Conservation (phyloP, 169 alveolate genomes). For the Cryptosporidium ryanae region DNA sequence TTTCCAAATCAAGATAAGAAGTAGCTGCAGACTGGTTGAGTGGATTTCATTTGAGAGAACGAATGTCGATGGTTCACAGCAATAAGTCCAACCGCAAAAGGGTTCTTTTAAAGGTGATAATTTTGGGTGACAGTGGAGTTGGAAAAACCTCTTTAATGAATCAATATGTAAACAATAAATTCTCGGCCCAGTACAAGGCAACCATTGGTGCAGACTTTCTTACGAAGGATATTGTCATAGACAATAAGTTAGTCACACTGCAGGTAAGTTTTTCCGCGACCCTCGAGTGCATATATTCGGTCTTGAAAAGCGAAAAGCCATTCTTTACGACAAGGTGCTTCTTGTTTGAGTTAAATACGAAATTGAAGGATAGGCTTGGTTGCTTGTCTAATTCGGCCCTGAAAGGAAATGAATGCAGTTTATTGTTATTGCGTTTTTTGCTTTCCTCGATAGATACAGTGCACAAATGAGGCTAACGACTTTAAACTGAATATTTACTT, state of each 20-base stretch:
- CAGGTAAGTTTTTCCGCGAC: constrained; percentile 84
- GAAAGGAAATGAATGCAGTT: no score
- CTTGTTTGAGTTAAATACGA: no score
- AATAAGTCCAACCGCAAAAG: constrained; percentile 83
- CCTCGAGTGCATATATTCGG: background rate
- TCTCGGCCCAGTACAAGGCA: constrained; percentile 96
- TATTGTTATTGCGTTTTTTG: no score
- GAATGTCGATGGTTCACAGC: no score
- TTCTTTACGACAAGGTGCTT: no score
- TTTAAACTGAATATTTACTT: background rate
- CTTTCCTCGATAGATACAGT: no score
- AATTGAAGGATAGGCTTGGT: no score
- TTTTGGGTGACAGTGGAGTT: constrained; percentile 99
- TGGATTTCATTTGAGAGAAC: no score
- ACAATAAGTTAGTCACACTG: constrained; percentile 94
- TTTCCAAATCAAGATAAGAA: background rate
- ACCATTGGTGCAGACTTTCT: constrained; percentile 99
- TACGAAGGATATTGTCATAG: constrained; percentile 95
- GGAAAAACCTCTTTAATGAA: constrained; percentile 99
- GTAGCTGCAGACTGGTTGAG: no score
- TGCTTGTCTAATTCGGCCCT: no score
- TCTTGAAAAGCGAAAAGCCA: no score
- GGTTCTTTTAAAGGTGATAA: constrained; percentile 93
- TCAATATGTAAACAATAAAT: constrained; percentile 95
- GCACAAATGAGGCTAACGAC: no score